A percentile compares a stretch with the other conserved stretches of the same genome.
Evolutionary conservation across 1,139 yeast species (phyloP).

Genomic region (Debaryomycetaceae sp.): DNA sequence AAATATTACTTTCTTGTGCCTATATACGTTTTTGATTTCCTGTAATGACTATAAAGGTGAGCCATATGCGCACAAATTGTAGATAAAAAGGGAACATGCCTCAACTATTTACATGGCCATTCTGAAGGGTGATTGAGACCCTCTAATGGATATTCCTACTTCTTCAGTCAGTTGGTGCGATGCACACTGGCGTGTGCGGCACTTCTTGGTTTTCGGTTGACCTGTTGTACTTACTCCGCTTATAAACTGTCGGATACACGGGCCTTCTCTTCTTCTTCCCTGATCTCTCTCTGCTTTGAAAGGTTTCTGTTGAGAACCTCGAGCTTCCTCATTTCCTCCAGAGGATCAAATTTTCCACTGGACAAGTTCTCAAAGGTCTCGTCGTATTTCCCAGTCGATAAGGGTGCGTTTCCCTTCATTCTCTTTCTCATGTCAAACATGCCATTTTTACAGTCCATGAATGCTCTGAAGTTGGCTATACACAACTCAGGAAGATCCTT

Average conservation of each 20-base stretch:
- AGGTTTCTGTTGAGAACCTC: conserved; percentile 51
- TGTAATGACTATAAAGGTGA: too few relatives aligned
- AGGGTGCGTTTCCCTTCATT: conserved; percentile 89
- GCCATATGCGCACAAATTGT: too few relatives aligned
- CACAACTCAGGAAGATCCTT: conserved; percentile 84
- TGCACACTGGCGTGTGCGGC: too few relatives aligned
- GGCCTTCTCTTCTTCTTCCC: conserved; percentile 15
- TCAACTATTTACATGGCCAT: too few relatives aligned
- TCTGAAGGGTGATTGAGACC: too few relatives aligned
- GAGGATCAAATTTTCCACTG: conserved; percentile 75
- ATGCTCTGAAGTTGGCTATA: conserved; percentile 77
- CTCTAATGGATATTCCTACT: too few relatives aligned
- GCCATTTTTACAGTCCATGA: conserved; percentile 84
- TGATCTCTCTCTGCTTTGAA: conserved; percentile 26
- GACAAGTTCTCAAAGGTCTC: conserved; percentile 79
- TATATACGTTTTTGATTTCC: too few relatives aligned
- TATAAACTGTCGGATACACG: conserved; percentile 7
- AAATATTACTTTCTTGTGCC: too few relatives aligned
- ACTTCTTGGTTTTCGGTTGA: too few relatives aligned
- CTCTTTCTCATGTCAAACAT: conserved; percentile 87
- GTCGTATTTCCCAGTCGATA: conserved; percentile 89
- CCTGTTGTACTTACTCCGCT: too few relatives aligned
- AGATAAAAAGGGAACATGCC: too few relatives aligned
- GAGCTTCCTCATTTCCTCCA: conserved; percentile 71
- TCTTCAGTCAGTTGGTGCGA: too few relatives aligned